Percentiles rank a stretch among this genome's conserved stretches.
Evolutionary conservation across 768 basidiomycete genomes (phyloP).

Genomic region (Erythrobasidium yunnanense): DNA sequence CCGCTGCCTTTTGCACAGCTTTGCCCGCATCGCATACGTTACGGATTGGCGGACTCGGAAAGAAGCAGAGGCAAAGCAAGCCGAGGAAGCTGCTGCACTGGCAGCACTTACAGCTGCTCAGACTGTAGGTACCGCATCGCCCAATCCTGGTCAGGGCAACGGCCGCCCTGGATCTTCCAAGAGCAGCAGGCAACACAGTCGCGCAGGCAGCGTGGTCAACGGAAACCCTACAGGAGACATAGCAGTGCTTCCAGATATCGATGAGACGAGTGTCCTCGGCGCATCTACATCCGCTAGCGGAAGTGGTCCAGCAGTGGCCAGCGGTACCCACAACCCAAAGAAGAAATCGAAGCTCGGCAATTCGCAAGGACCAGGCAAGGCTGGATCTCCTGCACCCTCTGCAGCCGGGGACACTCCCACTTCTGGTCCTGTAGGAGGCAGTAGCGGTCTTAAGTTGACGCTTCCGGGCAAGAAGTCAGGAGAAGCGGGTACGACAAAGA

Average conservation of each 20-base stretch:
- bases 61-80: constrained; percentile 1
- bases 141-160: too few species aligned
- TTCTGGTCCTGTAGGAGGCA: neutral
- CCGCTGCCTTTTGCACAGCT: neutral
- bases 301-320: too few species aligned
- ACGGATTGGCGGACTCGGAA: constrained; percentile 6
- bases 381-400: neutral
- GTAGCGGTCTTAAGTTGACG: constrained; percentile 6
- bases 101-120: constrained; percentile 7
- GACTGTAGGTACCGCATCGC: too few species aligned
- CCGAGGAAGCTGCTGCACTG: constrained; percentile 9
- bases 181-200: too few species aligned
- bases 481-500: neutral
- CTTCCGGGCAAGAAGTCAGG: constrained; percentile 1
- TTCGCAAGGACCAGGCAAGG: neutral
- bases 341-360: neutral
- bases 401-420: neutral
- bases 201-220: too few species aligned
- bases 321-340: too few species aligned
- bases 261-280: too few species aligned
- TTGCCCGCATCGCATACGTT: constrained; percentile 8
- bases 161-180: too few species aligned
- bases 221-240: too few species aligned
- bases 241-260: too few species aligned
- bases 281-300: too few species aligned